Evolutionary conservation across 306 rosid genomes (phyloP).

Genomic region (Lathyrus aphaca): DNA sequence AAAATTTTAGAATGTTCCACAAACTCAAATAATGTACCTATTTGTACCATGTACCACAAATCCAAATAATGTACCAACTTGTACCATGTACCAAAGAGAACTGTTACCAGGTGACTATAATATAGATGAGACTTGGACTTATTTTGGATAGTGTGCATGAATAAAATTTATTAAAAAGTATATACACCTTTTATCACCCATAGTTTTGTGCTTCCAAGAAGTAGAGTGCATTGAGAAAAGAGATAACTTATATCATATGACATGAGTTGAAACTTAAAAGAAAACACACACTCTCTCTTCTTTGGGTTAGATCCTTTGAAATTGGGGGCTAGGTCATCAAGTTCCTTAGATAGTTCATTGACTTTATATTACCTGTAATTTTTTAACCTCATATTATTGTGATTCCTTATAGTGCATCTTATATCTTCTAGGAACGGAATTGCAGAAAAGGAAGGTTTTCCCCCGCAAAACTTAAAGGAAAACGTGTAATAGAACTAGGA

Average conservation of each 20-base stretch:
- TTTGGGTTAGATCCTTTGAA: slow-evolving; percentile 25
- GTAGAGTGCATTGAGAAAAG: slow-evolving; percentile 17
- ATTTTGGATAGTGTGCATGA: slow-evolving; percentile 15
- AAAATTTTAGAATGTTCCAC: no score
- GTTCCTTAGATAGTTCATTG: slow-evolving; percentile 18
- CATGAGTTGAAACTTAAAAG: slow-evolving; percentile 10
- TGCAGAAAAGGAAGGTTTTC: slow-evolving; percentile 89
- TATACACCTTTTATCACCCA: not conserved
- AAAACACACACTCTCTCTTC: not conserved
- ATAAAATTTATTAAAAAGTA: slow-evolving; percentile 21
- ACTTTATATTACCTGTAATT: slow-evolving; percentile 25
- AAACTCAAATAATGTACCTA: not conserved
- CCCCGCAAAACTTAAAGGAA: slow-evolving; percentile 85
- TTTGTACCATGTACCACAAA: not conserved
- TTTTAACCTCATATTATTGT: not conserved
- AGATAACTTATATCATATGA: not conserved
- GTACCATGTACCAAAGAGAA: not conserved
- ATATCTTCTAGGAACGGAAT: slow-evolving; percentile 68
- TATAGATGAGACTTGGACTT: not conserved
- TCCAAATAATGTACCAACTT: not conserved
- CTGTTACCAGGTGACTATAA: not conserved
- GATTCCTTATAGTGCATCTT: slow-evolving; percentile 13
- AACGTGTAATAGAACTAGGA: slow-evolving; percentile 92
- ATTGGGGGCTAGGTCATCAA: slow-evolving; percentile 11
- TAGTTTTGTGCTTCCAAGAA: slow-evolving; percentile 29